Evolutionary conservation across 306 rosid genomes (phyloP).

Genomic region (Casuarina cunninghamiana): DNA sequence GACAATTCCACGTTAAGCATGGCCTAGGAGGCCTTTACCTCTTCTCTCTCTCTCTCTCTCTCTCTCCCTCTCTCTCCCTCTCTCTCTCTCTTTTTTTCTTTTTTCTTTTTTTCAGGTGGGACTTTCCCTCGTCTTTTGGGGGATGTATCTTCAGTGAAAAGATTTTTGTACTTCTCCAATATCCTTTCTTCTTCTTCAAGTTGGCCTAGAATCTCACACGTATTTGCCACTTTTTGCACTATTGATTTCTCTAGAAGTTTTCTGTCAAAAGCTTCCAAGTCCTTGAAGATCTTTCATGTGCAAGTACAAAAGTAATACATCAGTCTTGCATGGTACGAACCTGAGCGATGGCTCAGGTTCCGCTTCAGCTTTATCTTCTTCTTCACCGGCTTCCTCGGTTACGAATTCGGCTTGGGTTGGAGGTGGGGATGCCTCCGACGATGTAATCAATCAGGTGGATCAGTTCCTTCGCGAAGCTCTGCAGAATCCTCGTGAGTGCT

Average conservation of each 20-base stretch:
- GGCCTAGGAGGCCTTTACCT: neutral
- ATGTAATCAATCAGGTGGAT: slow-evolving; percentile 67
- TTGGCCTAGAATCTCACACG: slow-evolving; percentile 71
- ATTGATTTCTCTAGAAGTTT: slow-evolving; percentile 79
- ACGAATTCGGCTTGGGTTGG: neutral
- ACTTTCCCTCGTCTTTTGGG: slow-evolving; percentile 31
- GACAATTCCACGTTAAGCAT: neutral
- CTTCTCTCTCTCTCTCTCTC: too few species aligned
- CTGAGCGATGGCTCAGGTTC: slow-evolving; percentile 15
- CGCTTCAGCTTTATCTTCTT: slow-evolving; percentile 26
- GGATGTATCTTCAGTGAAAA: slow-evolving; percentile 39
- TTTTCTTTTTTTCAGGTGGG: slow-evolving; percentile 27
- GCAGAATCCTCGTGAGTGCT: slow-evolving; percentile 95
- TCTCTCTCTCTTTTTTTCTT: too few species aligned
- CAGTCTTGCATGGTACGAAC: slow-evolving; percentile 13
- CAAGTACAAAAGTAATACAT: slow-evolving; percentile 31
- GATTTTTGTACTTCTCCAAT: slow-evolving; percentile 63
- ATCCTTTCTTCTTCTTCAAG: slow-evolving; percentile 64
- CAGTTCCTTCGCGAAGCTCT: slow-evolving; percentile 93
- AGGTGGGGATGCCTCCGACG: slow-evolving; percentile 41
- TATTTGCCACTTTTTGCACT: slow-evolving; percentile 74
- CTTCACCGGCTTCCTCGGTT: slow-evolving; percentile 26
- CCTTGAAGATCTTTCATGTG: slow-evolving; percentile 71
- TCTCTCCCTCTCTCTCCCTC: too few species aligned
- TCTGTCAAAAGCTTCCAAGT: slow-evolving; percentile 84